A percentile compares a stretch with the other conserved stretches of the same genome.
Evolutionary conservation across 2,329 filamentous ascomycete species (phyloP).

Genomic region (Cadophora luteo-olivacea): DNA sequence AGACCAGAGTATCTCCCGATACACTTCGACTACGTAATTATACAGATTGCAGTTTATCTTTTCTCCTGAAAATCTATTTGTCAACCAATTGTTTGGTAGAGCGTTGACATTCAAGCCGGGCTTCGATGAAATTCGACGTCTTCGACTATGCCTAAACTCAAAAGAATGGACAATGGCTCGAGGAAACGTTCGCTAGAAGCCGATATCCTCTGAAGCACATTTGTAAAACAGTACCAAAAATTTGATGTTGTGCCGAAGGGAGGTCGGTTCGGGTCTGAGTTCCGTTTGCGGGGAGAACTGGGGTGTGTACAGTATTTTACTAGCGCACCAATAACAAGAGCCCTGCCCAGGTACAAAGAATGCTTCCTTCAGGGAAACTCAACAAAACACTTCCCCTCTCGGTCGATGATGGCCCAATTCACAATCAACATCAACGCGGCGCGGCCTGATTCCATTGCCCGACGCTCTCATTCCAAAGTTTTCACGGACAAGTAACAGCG

Average conservation of each 20-base stretch:
- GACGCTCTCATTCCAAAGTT: no score
- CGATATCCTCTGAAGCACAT: not conserved
- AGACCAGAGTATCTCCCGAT: no score
- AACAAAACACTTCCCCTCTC: not conserved
- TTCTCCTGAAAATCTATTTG: no score
- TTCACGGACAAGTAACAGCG: no score
- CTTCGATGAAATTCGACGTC: not conserved
- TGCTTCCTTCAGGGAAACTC: not conserved
- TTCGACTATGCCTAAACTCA: not conserved
- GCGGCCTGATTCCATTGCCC: no score
- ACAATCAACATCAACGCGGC: no score
- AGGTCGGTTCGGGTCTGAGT: not conserved
- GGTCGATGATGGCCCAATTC: no score
- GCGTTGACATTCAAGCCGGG: not conserved
- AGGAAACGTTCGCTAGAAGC: not conserved
- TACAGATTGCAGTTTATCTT: no score
- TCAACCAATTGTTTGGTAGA: no score
- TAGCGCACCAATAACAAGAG: not conserved
- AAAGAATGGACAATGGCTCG: not conserved
- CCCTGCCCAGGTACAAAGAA: not conserved
- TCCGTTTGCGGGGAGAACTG: not conserved
- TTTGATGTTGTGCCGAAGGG: not conserved
- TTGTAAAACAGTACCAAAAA: not conserved
- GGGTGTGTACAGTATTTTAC: not conserved
- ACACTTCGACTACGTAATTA: no score